A percentile compares a stretch with the other conserved stretches of the same genome.
phyloP scores from a whole-genome alignment of 2,329 filamentous ascomycete species.

The Hymenoscyphus occultus region DNA sequence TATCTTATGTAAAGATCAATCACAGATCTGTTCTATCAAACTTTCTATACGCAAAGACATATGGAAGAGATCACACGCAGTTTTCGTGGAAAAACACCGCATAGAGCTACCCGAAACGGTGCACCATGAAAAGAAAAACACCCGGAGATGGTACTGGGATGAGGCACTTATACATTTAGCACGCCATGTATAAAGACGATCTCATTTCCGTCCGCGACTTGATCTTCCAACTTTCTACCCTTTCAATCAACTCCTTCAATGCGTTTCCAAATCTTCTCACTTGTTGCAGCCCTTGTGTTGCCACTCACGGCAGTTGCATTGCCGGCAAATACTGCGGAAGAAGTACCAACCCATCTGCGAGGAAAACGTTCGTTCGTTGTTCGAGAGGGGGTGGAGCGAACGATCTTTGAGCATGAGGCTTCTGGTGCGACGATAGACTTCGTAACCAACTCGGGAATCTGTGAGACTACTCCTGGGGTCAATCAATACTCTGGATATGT shows the following conservation, averaged over 20 bases:
- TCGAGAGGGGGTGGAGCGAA: constrained; percentile 41
- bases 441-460: constrained; percentile 50
- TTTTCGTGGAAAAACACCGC: not conserved
- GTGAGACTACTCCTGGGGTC: constrained; percentile 49
- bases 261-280: constrained; percentile 15
- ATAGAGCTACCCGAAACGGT: not conserved
- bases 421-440: constrained; percentile 45
- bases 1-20: not conserved
- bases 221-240: not conserved
- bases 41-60: not conserved
- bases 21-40: not conserved
- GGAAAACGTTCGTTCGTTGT: constrained; percentile 37
- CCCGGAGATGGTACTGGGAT: not conserved
- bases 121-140: not conserved
- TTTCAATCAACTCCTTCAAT: constrained; percentile 9
- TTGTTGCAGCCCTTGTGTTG: constrained; percentile 17
- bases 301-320: constrained; percentile 17
- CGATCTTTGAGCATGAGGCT: constrained; percentile 47
- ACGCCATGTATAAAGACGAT: not conserved
- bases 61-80: not conserved
- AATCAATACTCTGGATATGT: constrained; percentile 52
- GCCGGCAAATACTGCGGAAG: constrained; percentile 15
- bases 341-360: constrained; percentile 16
- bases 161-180: not conserved
- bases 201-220: not conserved